Percentiles rank a stretch among this genome's conserved stretches.
Conservation (phyloP, 2,329 filamentous ascomycete genomes). For the Pseudogymnoascus sp. region DNA sequence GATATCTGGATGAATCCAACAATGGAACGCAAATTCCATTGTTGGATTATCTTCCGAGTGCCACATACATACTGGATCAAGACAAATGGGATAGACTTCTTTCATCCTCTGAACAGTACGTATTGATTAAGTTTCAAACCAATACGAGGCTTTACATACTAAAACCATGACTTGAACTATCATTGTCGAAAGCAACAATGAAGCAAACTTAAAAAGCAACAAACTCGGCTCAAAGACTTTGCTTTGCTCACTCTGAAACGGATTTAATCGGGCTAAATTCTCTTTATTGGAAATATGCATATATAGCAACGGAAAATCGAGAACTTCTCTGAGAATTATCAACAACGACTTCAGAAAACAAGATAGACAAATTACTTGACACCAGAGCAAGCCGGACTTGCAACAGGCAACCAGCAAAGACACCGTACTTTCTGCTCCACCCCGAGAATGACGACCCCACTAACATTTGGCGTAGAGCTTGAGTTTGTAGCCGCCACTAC, state of each 20-base stretch:
- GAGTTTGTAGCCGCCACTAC: slow-evolving; percentile 17
- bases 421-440: background rate
- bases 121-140: background rate
- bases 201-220: background rate
- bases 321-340: background rate
- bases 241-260: background rate
- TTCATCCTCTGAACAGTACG: background rate
- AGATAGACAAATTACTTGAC: background rate
- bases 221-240: background rate
- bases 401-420: background rate
- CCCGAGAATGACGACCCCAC: background rate
- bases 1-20: too few species aligned
- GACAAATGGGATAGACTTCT: background rate
- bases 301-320: background rate
- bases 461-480: slow-evolving; percentile 24
- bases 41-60: background rate
- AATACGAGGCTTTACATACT: background rate
- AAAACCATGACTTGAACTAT: background rate
- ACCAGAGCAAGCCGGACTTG: background rate
- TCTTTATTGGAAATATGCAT: background rate
- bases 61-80: background rate
- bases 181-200: background rate
- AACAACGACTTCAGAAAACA: background rate
- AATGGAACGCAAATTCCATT: background rate
- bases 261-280: background rate